phyloP scores from a whole-genome alignment of 2,329 filamentous ascomycete species.

The Epichloe aotearoae region DNA sequence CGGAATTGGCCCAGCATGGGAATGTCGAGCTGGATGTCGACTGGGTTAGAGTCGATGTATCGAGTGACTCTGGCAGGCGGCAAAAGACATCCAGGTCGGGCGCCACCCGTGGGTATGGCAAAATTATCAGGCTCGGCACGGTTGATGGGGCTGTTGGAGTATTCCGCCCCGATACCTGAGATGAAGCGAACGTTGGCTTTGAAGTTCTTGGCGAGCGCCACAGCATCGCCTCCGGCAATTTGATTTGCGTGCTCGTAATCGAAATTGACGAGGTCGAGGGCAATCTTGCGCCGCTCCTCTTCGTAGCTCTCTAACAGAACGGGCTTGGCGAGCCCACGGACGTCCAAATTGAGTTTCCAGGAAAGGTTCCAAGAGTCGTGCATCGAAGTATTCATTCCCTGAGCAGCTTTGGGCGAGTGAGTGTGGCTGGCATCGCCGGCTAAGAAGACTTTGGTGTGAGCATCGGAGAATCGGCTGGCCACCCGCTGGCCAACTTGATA shows the following conservation, averaged over 20 bases:
- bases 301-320: slow-evolving; percentile 48
- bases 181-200: slow-evolving; percentile 60
- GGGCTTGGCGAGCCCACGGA: slow-evolving; percentile 41
- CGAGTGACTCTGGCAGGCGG: slow-evolving; percentile 59
- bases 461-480: slow-evolving; percentile 54
- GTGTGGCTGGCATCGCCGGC: slow-evolving; percentile 60
- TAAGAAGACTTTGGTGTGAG: slow-evolving; percentile 49
- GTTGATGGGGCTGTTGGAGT: slow-evolving; percentile 38
- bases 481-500: slow-evolving; percentile 61
- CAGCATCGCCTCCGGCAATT: slow-evolving; percentile 47
- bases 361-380: slow-evolving; percentile 48
- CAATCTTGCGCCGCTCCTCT: slow-evolving; percentile 48
- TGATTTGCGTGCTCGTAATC: slow-evolving; percentile 45
- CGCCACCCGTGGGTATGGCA: slow-evolving; percentile 31
- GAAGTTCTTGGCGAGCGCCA: slow-evolving; percentile 55
- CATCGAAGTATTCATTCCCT: slow-evolving; percentile 52
- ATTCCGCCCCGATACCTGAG: slow-evolving; percentile 55
- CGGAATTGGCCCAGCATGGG: slow-evolving; percentile 67
- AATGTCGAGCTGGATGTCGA: slow-evolving; percentile 66
- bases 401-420: slow-evolving; percentile 58
- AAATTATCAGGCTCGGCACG: slow-evolving; percentile 22
- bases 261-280: slow-evolving; percentile 44
- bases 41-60: slow-evolving; percentile 65
- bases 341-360: slow-evolving; percentile 38
- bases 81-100: slow-evolving; percentile 43